These are phyloP conservation scores for Solanum corneliomulleri DNA, from an alignment of 257 asterid species.

Conservation along the genomic window DNA sequence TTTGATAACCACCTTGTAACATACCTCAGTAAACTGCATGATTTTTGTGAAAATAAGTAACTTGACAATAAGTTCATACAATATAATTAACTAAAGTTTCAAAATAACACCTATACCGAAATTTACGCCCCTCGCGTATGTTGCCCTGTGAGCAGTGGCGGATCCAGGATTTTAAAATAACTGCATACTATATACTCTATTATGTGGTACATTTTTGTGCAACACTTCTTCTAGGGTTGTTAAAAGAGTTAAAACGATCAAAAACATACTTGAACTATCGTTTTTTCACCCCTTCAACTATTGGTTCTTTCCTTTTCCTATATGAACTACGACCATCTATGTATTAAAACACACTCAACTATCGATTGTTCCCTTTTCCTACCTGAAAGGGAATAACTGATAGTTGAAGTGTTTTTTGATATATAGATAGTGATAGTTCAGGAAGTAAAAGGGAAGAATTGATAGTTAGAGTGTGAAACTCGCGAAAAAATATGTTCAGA, in stretches of 20 bases:
- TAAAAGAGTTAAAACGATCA: background rate
- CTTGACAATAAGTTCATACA: background rate
- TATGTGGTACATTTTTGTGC: background rate
- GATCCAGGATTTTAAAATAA: background rate
- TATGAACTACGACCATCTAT: background rate
- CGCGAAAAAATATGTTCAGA: background rate
- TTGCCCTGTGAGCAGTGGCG: background rate
- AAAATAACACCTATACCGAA: background rate
- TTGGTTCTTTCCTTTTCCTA: background rate
- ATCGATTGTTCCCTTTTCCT: background rate
- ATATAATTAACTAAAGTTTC: background rate
- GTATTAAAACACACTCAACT: background rate
- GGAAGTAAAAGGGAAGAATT: background rate
- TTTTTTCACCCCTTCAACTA: background rate
- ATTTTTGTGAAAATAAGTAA: background rate
- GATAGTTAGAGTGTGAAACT: background rate
- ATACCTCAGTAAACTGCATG: constrained; percentile 77
- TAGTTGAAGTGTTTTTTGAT: background rate
- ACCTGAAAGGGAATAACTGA: background rate
- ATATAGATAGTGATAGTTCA: background rate
- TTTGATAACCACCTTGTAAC: constrained; percentile 69
- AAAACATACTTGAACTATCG: background rate
- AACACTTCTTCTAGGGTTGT: background rate
- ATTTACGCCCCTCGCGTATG: background rate
- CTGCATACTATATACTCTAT: background rate